These are phyloP conservation scores for Phaeophleospora eucalypticola DNA, from an alignment of 2,329 filamentous ascomycete species.

Conservation along the genomic window DNA sequence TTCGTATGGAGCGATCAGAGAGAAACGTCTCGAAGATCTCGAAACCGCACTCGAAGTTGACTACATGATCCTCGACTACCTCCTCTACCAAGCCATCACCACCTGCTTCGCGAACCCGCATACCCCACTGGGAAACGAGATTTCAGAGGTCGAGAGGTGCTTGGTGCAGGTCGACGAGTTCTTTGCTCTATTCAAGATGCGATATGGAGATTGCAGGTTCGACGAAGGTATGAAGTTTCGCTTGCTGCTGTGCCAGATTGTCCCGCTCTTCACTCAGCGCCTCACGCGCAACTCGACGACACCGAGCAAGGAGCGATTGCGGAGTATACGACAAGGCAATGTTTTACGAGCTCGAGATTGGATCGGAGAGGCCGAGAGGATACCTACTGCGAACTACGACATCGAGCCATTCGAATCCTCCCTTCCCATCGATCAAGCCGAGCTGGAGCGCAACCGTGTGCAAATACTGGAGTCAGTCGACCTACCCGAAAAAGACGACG, in stretches of 20 bases:
- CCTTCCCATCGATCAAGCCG: constrained; percentile 10
- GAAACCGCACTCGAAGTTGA: constrained; percentile 47
- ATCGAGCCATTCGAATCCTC: constrained; percentile 13
- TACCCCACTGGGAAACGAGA: neutral
- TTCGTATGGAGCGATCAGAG: constrained; percentile 10
- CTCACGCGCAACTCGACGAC: constrained; percentile 37
- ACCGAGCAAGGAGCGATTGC: constrained; percentile 35
- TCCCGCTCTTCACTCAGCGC: constrained; percentile 42
- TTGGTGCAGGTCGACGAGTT: constrained; percentile 37
- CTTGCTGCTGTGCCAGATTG: constrained; percentile 46
- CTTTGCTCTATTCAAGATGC: constrained; percentile 40
- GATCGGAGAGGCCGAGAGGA: constrained; percentile 20
- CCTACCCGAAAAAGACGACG: constrained; percentile 24
- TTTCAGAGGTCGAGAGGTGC: constrained; percentile 9
- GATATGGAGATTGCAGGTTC: constrained; percentile 34
- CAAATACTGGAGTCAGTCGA: constrained; percentile 19
- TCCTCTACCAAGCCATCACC: constrained; percentile 46
- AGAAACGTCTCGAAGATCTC: constrained; percentile 25
- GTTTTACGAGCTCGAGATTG: constrained; percentile 30
- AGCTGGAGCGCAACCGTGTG: constrained; percentile 24
- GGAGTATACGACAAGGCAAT: constrained; percentile 36
- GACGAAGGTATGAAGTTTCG: constrained; percentile 45
- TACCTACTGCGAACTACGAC: constrained; percentile 14
- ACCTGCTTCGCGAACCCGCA: constrained; percentile 35
- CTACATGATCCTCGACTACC: constrained; percentile 54